Percentiles rank a stretch among this genome's conserved stretches.
phyloP scores from a whole-genome alignment of 23 red algal genomes.

The Cyanidiococcus yangmingshanensis region DNA sequence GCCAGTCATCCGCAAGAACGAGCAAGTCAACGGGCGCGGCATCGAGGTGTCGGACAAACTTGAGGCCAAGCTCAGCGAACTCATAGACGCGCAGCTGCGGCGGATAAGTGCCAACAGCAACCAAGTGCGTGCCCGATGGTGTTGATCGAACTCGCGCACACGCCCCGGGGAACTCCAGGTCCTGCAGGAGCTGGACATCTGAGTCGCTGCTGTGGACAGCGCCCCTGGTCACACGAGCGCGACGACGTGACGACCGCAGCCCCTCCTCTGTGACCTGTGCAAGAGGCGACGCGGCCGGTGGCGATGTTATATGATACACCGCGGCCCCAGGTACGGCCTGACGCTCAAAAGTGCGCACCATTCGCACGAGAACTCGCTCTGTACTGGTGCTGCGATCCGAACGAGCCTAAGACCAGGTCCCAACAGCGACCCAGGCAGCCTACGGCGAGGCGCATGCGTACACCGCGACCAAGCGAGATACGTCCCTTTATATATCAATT shows the following conservation, averaged over 20 bases:
- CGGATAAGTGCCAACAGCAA: constrained; percentile 66
- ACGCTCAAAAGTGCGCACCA: constrained; percentile 5
- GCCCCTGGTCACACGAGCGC: background rate
- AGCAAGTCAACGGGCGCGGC: constrained; percentile 73
- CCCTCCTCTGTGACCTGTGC: background rate
- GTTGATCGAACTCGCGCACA: constrained; percentile 5
- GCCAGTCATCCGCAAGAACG: constrained; percentile 70
- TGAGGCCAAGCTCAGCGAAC: constrained; percentile 61
- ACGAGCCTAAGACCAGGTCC: too few species aligned
- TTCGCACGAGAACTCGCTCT: background rate
- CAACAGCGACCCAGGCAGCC: too few species aligned
- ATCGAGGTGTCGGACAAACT: constrained; percentile 83
- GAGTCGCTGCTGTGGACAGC: background rate
- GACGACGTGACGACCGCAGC: background rate
- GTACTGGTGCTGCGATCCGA: too few species aligned
- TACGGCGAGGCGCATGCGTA: too few species aligned
- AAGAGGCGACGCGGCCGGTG: background rate
- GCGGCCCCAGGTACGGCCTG: background rate
- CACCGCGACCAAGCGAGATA: too few species aligned
- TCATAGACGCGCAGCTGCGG: constrained; percentile 84
- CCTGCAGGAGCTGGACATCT: constrained; percentile 1
- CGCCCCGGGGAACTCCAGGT: background rate
- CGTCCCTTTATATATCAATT: background rate
- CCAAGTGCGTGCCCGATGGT: constrained; percentile 33
- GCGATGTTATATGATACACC: constrained; percentile 16